Evolutionary conservation across 805 yeast species (phyloP).

Genomic region (Ogataea pilisensis): DNA sequence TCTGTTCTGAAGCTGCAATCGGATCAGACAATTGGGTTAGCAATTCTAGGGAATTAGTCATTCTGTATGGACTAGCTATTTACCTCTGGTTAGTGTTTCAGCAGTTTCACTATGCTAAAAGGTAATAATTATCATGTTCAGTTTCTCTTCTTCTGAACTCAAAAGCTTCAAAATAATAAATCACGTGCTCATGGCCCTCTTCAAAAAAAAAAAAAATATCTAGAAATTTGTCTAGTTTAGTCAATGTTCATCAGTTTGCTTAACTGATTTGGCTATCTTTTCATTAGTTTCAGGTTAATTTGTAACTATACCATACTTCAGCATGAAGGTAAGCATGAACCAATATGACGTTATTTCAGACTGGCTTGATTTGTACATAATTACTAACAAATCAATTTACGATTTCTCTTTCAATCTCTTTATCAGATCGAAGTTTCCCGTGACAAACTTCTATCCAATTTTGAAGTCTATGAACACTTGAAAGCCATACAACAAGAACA

Average conservation of each 20-base stretch:
- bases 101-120: too few species aligned
- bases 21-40: background rate
- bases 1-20: background rate
- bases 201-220: too few species aligned
- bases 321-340: background rate
- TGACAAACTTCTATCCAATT: conserved; percentile 59
- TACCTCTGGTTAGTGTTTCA: too few species aligned
- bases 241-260: too few species aligned
- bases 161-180: too few species aligned
- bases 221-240: too few species aligned
- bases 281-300: too few species aligned
- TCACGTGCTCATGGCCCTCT: too few species aligned
- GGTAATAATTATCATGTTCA: too few species aligned
- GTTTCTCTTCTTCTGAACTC: too few species aligned
- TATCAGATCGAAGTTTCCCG: conserved; percentile 47
- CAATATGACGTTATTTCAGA: background rate
- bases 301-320: too few species aligned
- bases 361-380: background rate
- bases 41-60: background rate
- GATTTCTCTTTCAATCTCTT: background rate
- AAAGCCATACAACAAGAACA: conserved; percentile 42
- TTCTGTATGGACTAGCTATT: background rate
- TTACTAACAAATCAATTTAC: background rate
- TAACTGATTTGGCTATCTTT: too few species aligned
- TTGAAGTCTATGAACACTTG: conserved; percentile 58